Base-by-base conservation (phyloP, 23 red algal genomes). In the Gracilaria caudata region DNA sequence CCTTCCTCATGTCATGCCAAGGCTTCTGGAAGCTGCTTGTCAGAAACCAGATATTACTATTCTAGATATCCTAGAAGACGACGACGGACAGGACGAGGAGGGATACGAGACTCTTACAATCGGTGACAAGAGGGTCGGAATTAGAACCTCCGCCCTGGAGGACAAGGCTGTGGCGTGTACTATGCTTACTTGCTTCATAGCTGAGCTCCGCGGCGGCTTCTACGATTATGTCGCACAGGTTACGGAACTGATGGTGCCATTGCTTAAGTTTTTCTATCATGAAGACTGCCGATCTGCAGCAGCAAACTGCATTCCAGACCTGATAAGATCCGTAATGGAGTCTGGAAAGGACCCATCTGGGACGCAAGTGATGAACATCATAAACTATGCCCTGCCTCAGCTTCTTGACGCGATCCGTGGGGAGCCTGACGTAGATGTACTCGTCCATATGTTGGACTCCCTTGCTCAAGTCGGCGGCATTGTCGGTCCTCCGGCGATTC, bases 231-330 rank as follows among this genome's bases (percentile, higher is more conserved):
- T 98, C 20, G 70, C 93, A 64, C 82, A 81, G 19, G 83, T 95
- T 23, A 85, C 90, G 33, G 68, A 98, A 25, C 71, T 98, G 13
- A 95, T 95, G 81, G 96, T 98, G 13, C 92, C 92, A 17, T 47
- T 95, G 28, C 78, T 98, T 12, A 93, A 93, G 78, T 98, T 98
- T 58, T 95, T 92, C 45, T 98, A 95, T 64, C 96, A 98, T 51
- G 96, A 98, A 73, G 92, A 95, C 38, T 89, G 84, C 35, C 96
- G 96, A 25, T 63, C 82, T 16, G 79, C 89, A 11, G 96, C 96
- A 10, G 96, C 96, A 38, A 86, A 84, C 36, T 85, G 87, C 44
- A 63, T 95, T 29, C 96, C 96, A 25, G 96, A 98, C 54, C 83
- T 98, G 26, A 66, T 98, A 19, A 59, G 64, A 32, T 88, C 89